Conservation (phyloP, 805 yeast genomes). For the Babjeviella inositovora region DNA sequence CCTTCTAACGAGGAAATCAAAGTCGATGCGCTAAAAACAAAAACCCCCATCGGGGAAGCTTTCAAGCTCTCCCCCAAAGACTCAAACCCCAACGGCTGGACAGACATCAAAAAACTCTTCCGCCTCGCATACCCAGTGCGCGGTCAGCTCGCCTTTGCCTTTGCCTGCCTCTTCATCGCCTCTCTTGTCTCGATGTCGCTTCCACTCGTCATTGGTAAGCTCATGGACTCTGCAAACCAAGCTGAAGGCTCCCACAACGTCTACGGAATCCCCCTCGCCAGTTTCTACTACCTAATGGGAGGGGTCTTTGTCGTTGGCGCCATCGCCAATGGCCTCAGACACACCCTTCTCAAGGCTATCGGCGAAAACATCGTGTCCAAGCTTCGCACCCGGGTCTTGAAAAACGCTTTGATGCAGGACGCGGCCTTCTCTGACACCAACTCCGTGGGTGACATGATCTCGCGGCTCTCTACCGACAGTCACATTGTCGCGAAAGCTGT, state of each 20-base stretch:
- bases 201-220: slow-evolving; percentile 75
- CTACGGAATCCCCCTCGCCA: slow-evolving; percentile 44
- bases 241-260: slow-evolving; percentile 9
- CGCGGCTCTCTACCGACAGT: slow-evolving; percentile 78
- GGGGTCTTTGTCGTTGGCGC: slow-evolving; percentile 61
- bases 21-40: too few species aligned
- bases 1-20: too few species aligned
- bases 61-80: too few species aligned
- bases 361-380: slow-evolving; percentile 85
- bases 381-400: slow-evolving; percentile 60
- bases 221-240: slow-evolving; percentile 53
- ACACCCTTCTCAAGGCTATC: slow-evolving; percentile 55
- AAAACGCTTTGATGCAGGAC: slow-evolving; percentile 70
- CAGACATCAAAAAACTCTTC: too few species aligned
- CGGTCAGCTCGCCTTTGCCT: too few species aligned
- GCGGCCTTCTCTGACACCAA: slow-evolving; percentile 81
- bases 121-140: too few species aligned
- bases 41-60: too few species aligned
- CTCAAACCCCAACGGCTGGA: too few species aligned
- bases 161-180: slow-evolving; percentile 46
- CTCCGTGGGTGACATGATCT: slow-evolving; percentile 82
- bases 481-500: slow-evolving; percentile 75
- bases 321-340: slow-evolving; percentile 64
- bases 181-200: slow-evolving; percentile 71
- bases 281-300: slow-evolving; percentile 48